Evolutionary conservation across 2,329 filamentous ascomycete genomes (phyloP).

Genomic region (Grosmannia clavigera): DNA sequence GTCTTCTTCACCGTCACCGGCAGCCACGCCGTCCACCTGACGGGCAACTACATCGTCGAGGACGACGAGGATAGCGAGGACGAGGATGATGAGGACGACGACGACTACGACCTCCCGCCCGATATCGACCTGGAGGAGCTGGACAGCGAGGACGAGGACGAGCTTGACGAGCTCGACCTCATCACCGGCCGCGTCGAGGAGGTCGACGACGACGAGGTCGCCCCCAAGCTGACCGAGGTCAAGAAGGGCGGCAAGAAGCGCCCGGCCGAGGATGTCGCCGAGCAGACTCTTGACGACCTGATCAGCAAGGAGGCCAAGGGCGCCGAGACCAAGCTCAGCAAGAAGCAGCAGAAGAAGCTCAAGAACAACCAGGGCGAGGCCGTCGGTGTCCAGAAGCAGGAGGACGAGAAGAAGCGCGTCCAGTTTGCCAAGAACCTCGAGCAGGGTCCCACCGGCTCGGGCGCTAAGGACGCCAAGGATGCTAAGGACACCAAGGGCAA

Average conservation of each 20-base stretch:
- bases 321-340: constrained; percentile 64
- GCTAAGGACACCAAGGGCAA: constrained; percentile 26
- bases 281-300: constrained; percentile 66
- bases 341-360: constrained; percentile 96
- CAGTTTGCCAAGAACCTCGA: constrained; percentile 99
- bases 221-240: constrained; percentile 43
- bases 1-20: constrained; percentile 88
- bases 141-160: constrained; percentile 55
- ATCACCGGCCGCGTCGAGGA: constrained; percentile 62
- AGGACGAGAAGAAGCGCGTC: constrained; percentile 80
- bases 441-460: constrained; percentile 76
- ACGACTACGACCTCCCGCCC: constrained; percentile 70
- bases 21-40: constrained; percentile 82
- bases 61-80: constrained; percentile 51
- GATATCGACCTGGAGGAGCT: constrained; percentile 73
- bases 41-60: constrained; percentile 86
- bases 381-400: constrained; percentile 48
- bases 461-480: constrained; percentile 25
- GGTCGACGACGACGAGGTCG: constrained; percentile 65
- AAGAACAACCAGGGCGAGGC: constrained; percentile 98
- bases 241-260: constrained; percentile 79
- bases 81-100: constrained; percentile 44
- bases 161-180: constrained; percentile 65
- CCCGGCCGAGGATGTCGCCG: constrained; percentile 60
- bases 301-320: constrained; percentile 58